Conservation (phyloP, 257 asterid species). For the Penstemon eatonii region DNA sequence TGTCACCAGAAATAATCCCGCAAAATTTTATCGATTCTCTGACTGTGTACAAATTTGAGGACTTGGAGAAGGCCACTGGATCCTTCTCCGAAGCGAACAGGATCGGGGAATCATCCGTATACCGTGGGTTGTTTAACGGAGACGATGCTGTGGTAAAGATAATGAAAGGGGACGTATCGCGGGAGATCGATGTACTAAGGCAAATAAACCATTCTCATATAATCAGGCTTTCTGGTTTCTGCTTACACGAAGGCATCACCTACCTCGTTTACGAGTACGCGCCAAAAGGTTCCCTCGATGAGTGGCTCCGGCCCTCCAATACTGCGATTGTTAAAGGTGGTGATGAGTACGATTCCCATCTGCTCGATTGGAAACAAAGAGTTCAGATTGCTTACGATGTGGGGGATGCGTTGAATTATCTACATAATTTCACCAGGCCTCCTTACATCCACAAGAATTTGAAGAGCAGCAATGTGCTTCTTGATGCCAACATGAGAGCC, state of each 20-base stretch:
- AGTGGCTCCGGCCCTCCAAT: constrained; percentile 33
- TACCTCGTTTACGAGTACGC: constrained; percentile 66
- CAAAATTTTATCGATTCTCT: constrained; percentile 43
- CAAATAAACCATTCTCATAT: constrained; percentile 57
- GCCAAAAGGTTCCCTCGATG: constrained; percentile 44
- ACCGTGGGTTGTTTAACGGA: constrained; percentile 50
- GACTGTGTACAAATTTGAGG: constrained; percentile 47
- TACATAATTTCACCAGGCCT: constrained; percentile 62
- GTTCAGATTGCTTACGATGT: constrained; percentile 56
- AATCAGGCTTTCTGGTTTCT: constrained; percentile 56
- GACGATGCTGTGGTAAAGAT: constrained; percentile 60
- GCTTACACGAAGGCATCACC: constrained; percentile 54
- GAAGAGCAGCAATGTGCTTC: constrained; percentile 51
- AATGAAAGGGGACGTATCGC: constrained; percentile 50
- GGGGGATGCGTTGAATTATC: constrained; percentile 60
- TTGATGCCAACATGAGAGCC: constrained; percentile 52
- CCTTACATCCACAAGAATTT: constrained; percentile 64
- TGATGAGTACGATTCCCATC: background rate
- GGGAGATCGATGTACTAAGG: constrained; percentile 48
- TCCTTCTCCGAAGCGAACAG: constrained; percentile 45
- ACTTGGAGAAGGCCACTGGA: constrained; percentile 49
- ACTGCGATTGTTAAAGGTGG: background rate
- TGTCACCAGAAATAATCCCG: constrained; percentile 35
- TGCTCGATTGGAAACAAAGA: constrained; percentile 55
- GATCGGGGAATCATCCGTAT: constrained; percentile 51